Evolutionary conservation across 805 yeast genomes (phyloP).

Genomic region (Candida quercuum): DNA sequence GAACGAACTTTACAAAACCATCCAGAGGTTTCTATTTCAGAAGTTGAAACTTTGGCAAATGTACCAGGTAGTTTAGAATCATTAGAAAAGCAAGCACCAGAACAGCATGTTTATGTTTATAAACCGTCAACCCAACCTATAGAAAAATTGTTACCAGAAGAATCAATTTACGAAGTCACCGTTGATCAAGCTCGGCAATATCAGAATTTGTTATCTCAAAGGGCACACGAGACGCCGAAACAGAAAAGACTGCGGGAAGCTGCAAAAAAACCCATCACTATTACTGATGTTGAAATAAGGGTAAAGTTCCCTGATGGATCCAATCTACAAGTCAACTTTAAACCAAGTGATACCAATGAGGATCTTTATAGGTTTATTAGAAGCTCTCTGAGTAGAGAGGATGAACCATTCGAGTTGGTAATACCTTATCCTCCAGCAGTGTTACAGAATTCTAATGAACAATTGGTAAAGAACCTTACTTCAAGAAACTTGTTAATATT

Average conservation of each 20-base stretch:
- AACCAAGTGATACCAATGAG: constrained; percentile 34
- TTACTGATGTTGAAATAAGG: constrained; percentile 34
- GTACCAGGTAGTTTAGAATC: no score
- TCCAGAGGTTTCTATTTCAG: no score
- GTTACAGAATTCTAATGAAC: constrained; percentile 25
- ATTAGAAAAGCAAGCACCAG: constrained; percentile 8
- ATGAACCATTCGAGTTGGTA: constrained; percentile 32
- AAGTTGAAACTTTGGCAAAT: no score
- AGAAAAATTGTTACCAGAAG: constrained; percentile 25
- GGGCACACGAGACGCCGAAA: constrained; percentile 35
- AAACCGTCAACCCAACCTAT: constrained; percentile 14
- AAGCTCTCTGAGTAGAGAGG: constrained; percentile 25
- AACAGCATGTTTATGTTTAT: constrained; percentile 22
- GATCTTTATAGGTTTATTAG: constrained; percentile 26
- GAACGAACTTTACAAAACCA: no score
- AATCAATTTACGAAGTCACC: constrained; percentile 38
- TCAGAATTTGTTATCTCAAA: constrained; percentile 41
- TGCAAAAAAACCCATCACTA: constrained; percentile 17
- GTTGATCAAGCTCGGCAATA: constrained; percentile 49
- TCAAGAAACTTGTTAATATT: constrained; percentile 40
- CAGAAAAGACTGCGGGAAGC: constrained; percentile 31
- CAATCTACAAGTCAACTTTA: constrained; percentile 44
- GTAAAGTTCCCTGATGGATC: constrained; percentile 55
- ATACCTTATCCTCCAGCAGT: constrained; percentile 41
- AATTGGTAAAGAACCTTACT: constrained; percentile 36